Conservation (phyloP, 257 asterid species). For the Petunia axillaris region DNA sequence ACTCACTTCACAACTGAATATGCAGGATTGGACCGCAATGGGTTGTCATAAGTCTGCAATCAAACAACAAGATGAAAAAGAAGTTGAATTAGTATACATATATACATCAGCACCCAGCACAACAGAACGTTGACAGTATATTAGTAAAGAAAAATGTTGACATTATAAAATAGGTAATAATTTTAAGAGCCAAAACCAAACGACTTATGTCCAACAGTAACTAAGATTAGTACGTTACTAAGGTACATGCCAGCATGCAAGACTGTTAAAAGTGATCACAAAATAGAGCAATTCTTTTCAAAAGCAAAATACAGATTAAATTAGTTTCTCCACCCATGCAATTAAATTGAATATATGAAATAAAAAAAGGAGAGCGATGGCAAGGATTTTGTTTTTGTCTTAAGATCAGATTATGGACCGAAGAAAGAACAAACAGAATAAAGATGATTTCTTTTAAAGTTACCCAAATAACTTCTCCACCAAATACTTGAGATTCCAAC, state of each 20-base stretch:
- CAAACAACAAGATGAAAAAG: conserved; percentile 3
- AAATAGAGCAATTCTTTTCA: neutral
- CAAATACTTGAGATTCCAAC: neutral
- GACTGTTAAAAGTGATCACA: neutral
- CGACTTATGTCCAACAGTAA: neutral
- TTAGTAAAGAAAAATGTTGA: neutral
- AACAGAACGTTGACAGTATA: conserved; percentile 1
- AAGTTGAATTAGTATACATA: conserved; percentile 8
- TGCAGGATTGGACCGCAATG: conserved; percentile 54
- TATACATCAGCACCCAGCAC: conserved; percentile 20
- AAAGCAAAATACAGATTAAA: neutral
- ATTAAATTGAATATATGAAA: neutral
- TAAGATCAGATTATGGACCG: neutral
- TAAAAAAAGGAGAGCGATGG: conserved; percentile 19
- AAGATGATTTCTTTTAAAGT: neutral
- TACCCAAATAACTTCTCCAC: neutral
- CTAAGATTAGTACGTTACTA: neutral
- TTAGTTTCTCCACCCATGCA: conserved; percentile 18
- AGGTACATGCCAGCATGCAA: neutral
- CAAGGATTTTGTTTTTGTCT: neutral
- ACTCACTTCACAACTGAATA: conserved; percentile 64
- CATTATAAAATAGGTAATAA: neutral
- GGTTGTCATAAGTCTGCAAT: conserved; percentile 50
- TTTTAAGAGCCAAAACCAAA: neutral
- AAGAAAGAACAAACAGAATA: neutral